Evolutionary conservation across 2,329 filamentous ascomycete species (phyloP).

Genomic region (Aspergillus sp.): DNA sequence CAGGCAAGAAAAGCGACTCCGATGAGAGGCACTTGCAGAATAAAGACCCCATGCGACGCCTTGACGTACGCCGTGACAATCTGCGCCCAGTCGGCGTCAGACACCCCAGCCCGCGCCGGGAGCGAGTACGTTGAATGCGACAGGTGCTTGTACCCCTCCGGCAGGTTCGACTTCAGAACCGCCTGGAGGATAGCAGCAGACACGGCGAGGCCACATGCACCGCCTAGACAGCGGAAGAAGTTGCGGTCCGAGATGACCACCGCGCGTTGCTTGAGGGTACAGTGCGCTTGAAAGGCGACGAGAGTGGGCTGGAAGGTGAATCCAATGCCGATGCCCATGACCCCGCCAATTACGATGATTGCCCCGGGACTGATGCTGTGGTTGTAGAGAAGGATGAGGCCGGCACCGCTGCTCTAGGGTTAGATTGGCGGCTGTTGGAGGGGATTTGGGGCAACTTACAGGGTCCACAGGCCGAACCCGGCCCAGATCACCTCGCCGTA

Average conservation of each 20-base stretch:
- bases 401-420: conserved; percentile 40
- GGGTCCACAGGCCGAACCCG: conserved; percentile 46
- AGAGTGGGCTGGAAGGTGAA: conserved; percentile 53
- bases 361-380: conserved; percentile 44
- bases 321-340: conserved; percentile 55
- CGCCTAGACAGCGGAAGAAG: conserved; percentile 60
- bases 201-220: conserved; percentile 57
- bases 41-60: conserved; percentile 56
- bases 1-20: conserved; percentile 51
- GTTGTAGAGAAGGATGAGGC: conserved; percentile 52
- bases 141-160: conserved; percentile 35
- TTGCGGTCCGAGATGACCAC: conserved; percentile 63
- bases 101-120: conserved; percentile 26
- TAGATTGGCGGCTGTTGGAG: neutral
- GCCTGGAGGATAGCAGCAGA: conserved; percentile 52
- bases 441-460: conserved; percentile 26
- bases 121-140: conserved; percentile 41
- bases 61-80: conserved; percentile 53
- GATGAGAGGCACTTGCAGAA: conserved; percentile 55
- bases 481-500: conserved; percentile 60
- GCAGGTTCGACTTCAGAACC: conserved; percentile 38
- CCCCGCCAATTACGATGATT: conserved; percentile 50
- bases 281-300: conserved; percentile 59
- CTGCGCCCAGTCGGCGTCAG: conserved; percentile 33
- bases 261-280: conserved; percentile 55